Evolutionary conservation across 306 rosid genomes (phyloP), one percentile per base, ranked within the genome.

Genomic region (Cercis canadensis): DNA sequence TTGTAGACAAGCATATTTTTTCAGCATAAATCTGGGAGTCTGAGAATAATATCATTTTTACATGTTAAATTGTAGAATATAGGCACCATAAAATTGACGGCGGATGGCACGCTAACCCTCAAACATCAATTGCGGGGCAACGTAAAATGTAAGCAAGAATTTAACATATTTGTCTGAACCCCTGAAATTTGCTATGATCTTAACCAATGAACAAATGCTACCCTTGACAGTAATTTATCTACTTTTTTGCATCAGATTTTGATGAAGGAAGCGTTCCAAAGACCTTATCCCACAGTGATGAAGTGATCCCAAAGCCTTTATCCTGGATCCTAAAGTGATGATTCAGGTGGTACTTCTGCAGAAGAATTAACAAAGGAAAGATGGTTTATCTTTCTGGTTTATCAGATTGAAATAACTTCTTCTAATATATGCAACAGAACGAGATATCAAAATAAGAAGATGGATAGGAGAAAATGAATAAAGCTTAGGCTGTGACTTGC

Each of bases 241-340:
- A 49, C 69, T 76, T 67, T n/a, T 85, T 86, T 47, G 18, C 69
- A 36, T 81, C 92, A n/a, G 70, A 60, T 75, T 90, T 90, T 4
- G 88, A 55, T 45, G 80, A n/a, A 57, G 97, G 97, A 65, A 89
- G 90, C 36, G 98, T 90, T 71, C 97, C 97, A 70, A 94, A 90
- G 73, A 83, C 79, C 81, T 44, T 80, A 81, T 94, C 98, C 98
- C 98, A 94, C 6, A 94, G 54, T 11, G 92, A 76, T 55, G 98
- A 90, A 75, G 98, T 94, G 71, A 94, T 89, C 32, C 97, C 98
- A 65, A 84, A 94, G 63, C 98, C 97, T 71, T 86, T 90, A 62
- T 81, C 71, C 82, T 87, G 92, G 80, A 90, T 70, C 70, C 97
- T 84, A 82, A 87, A 94, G 83, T 94, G 98, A 83, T 94, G 98